Base-by-base conservation (phyloP, 305 asterid species). In the Fraxinus sp. region DNA sequence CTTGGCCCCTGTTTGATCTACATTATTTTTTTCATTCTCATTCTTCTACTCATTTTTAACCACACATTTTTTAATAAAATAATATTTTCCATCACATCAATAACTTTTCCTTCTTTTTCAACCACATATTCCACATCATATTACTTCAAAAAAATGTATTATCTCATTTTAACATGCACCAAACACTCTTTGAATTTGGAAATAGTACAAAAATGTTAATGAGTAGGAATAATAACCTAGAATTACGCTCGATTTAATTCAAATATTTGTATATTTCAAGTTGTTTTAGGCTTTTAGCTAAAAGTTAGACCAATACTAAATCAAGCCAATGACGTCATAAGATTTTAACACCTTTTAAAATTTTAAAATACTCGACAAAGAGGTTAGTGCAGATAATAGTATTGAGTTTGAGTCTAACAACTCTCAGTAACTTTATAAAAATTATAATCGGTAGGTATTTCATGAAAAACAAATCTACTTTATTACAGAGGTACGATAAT, bases 181-280 rank as follows among this genome's bases (percentile, higher is more conserved):
- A n/a, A n/a, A n/a, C n/a, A n/a, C n/a, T n/a, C n/a, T n/a, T 73
- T 49, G 32, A 36, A 28, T 28, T 74, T 78, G 82, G 83, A 64
- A 80, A 80, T 79, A 81, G 77, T 79, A 28, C 30, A 33, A 68
- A 24, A 10, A 5, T 66, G 55, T 43, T 66, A 26, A 10, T 26
- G 74, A 26, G 74, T 28, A 26, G 36, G 74, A 26, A 66, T 6
- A 66, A 24, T 24, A 66, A 32, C 36, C 36, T 26, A 11, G 74
- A 66, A 66, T 66, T 66, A 66, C 18, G 74, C 55, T 43, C n/a
- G 16, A 43, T 43, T 43, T 43, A 43, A 43, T 43, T 43, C 55
- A 43, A 43, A 43, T 43, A 11, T 43, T 43, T 43, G 55, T 43
- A 11, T 2, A 43, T 43, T 43, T 43, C 1, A 43, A 43, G 55